phyloP scores from a whole-genome alignment of 192 early-diverging fungal genomes.

The Coemansia sp. region DNA sequence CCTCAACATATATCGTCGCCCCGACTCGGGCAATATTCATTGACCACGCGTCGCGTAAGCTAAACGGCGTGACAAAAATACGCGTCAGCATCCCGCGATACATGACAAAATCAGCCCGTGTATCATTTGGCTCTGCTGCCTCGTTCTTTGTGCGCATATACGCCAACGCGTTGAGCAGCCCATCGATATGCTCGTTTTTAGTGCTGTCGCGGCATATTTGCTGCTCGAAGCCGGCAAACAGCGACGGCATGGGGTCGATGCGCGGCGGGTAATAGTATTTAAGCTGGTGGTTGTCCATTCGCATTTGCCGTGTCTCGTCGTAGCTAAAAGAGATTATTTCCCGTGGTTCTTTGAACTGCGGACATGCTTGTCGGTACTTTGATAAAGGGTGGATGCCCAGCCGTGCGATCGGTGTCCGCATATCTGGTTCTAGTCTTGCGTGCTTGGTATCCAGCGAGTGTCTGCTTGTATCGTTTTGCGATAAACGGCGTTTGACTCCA shows the following conservation, averaged over 20 bases:
- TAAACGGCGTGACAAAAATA: constrained; percentile 77
- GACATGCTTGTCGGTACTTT: constrained; percentile 42
- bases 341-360: constrained; percentile 57
- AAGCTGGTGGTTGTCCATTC: constrained; percentile 57
- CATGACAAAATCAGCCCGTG: constrained; percentile 52
- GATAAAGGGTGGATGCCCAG: constrained; percentile 34
- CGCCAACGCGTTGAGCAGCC: constrained; percentile 63
- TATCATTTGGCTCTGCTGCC: not conserved
- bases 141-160: constrained; percentile 18
- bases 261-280: constrained; percentile 34
- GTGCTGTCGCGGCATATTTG: constrained; percentile 62
- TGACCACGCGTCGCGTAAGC: constrained; percentile 73
- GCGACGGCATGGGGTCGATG: constrained; percentile 38
- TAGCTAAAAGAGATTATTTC: constrained; percentile 69
- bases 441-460: not conserved
- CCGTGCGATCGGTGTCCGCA: constrained; percentile 1
- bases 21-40: constrained; percentile 66
- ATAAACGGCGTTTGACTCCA: not conserved
- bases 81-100: constrained; percentile 91
- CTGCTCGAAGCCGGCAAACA: constrained; percentile 66
- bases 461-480: not conserved
- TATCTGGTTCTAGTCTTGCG: not conserved
- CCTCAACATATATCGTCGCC: constrained; percentile 74
- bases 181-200: constrained; percentile 76
- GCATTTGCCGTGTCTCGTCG: constrained; percentile 55